Evolutionary conservation across 768 basidiomycete genomes (phyloP).

Genomic region (Phylloporus sp.): DNA sequence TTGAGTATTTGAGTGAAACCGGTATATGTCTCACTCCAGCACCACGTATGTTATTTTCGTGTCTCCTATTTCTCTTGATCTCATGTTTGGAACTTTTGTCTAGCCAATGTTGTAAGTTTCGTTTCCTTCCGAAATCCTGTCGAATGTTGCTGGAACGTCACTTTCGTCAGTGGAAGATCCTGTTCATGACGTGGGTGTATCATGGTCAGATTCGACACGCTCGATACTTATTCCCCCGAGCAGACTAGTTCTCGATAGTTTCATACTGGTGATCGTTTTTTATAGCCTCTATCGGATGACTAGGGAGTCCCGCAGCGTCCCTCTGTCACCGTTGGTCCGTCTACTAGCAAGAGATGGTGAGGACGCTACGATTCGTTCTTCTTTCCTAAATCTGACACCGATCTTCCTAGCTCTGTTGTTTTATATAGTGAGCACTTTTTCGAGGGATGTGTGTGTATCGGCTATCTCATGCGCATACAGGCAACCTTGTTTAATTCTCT

Average conservation of each 20-base stretch:
- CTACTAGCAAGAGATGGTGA: constrained; percentile 26
- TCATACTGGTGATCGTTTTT: constrained; percentile 2
- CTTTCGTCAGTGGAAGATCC: constrained; percentile 13
- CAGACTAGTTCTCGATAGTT: constrained; percentile 18
- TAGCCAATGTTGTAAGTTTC: constrained; percentile 9
- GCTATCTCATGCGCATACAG: neutral
- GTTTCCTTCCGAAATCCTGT: neutral
- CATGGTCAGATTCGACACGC: neutral
- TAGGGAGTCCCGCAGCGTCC: neutral
- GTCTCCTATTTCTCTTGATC: neutral
- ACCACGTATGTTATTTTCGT: constrained; percentile 11
- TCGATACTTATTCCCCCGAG: neutral
- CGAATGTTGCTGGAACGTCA: neutral
- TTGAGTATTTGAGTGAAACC: constrained; percentile 2
- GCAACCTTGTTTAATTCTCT: constrained; percentile 4
- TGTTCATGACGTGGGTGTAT: constrained; percentile 12
- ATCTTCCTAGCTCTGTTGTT: constrained; percentile 11
- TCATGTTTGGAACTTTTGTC: neutral
- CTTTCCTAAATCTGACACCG: neutral
- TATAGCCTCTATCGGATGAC: constrained; percentile 2
- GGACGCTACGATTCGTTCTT: neutral
- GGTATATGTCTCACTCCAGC: constrained; percentile 9
- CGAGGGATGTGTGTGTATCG: no score
- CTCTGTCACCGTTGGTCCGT: constrained; percentile 2
- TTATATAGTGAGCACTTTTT: constrained; percentile 14